These are phyloP conservation scores for Trichoderma virens DNA, from an alignment of 495 filamentous ascomycete species.

Conservation along the genomic window DNA sequence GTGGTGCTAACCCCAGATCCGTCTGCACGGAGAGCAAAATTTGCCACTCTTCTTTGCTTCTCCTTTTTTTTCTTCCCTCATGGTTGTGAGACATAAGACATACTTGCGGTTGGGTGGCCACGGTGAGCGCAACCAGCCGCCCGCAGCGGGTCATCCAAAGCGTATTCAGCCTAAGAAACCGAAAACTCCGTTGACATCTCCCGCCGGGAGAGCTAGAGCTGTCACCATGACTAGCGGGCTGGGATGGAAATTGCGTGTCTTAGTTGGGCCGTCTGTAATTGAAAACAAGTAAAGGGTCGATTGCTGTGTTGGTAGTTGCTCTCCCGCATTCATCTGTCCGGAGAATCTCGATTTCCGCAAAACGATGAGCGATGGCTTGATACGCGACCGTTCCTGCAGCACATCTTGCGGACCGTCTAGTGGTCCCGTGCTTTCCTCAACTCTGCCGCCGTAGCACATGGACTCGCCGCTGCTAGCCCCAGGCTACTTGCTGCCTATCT, in stretches of 20 bases:
- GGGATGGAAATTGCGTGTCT: neutral
- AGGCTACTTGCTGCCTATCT: no score
- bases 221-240: neutral
- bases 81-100: neutral
- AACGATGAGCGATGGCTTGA: no score
- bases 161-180: neutral
- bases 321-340: no score
- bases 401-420: neutral
- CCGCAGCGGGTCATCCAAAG: neutral
- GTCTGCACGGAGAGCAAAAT: neutral
- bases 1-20: neutral
- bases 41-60: neutral
- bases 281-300: no score
- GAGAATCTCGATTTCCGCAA: no score
- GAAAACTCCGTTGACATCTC: neutral
- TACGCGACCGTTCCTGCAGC: neutral
- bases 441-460: neutral
- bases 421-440: neutral
- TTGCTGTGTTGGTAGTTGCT: no score
- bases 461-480: no score
- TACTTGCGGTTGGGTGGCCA: neutral
- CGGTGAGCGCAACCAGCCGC: neutral
- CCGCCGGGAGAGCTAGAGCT: neutral
- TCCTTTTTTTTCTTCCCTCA: neutral
- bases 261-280: no score